These are phyloP conservation scores for Paspalum vaginatum DNA, from an alignment of 176 grass and related monocot genomes.

Conservation along the genomic window DNA sequence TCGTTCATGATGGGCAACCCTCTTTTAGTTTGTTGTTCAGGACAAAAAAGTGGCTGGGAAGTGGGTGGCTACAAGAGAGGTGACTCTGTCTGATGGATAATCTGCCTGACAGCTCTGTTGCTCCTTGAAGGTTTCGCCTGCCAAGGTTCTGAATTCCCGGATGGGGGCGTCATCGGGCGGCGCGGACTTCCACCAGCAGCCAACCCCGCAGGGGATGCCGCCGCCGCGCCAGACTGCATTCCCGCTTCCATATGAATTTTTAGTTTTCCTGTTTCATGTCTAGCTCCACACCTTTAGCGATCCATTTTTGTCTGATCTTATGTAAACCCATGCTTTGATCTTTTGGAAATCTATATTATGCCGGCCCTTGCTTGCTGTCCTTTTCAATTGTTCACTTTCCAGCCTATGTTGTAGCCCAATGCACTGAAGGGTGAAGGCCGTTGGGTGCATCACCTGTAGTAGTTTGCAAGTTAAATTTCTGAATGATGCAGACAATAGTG, in stretches of 20 bases:
- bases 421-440: neutral
- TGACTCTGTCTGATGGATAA: too few species aligned
- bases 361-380: neutral
- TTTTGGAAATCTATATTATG: neutral
- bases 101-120: neutral
- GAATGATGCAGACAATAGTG: constrained; percentile 1
- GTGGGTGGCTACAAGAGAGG: too few species aligned
- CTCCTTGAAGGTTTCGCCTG: constrained; percentile 21
- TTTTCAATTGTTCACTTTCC: neutral
- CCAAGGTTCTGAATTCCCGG: constrained; percentile 18
- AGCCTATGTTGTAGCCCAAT: neutral
- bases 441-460: neutral
- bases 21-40: neutral
- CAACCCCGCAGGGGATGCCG: constrained; percentile 10
- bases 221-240: neutral
- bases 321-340: neutral
- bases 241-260: neutral
- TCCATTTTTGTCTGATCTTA: neutral
- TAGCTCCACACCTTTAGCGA: neutral
- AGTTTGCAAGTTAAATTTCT: constrained; percentile 15
- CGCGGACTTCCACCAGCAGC: constrained; percentile 58
- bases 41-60: too few species aligned
- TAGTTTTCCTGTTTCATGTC: neutral
- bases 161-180: constrained; percentile 74
- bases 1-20: constrained; percentile 42